Conservation (phyloP, 495 filamentous ascomycete species). For the Patellaria atrata region DNA sequence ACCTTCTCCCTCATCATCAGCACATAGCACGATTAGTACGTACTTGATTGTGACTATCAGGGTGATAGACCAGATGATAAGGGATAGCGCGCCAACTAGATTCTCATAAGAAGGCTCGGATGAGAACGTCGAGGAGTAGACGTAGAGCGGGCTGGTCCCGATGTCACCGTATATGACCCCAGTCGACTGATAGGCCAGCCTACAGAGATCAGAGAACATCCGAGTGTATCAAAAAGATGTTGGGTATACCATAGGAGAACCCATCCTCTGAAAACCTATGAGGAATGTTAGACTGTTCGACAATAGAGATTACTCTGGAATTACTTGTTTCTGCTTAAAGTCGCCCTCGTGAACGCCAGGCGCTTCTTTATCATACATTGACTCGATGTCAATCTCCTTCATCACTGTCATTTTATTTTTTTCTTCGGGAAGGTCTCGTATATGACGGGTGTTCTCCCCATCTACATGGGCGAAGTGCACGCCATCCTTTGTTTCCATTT, state of each 20-base stretch:
- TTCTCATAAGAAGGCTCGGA: constrained; percentile 41
- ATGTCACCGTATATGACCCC: constrained; percentile 70
- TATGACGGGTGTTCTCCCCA: too few species aligned
- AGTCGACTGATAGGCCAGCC: constrained; percentile 48
- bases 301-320: background rate
- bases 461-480: too few species aligned
- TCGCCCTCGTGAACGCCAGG: constrained; percentile 1
- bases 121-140: constrained; percentile 56
- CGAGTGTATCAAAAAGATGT: constrained; percentile 14
- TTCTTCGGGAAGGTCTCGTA: too few species aligned
- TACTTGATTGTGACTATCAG: constrained; percentile 67
- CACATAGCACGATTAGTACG: constrained; percentile 48
- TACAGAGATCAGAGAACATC: background rate
- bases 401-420: too few species aligned
- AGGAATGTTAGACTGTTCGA: background rate
- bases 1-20: constrained; percentile 66
- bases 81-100: constrained; percentile 53
- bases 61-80: constrained; percentile 61
- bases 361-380: constrained; percentile 1
- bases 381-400: too few species aligned
- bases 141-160: constrained; percentile 60
- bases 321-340: constrained; percentile 6
- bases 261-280: constrained; percentile 7
- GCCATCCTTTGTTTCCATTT: too few species aligned
- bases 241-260: constrained; percentile 30